Evolutionary conservation across 164 flowering plant species (phyloP).

Genomic region (Stephania cephalantha): DNA sequence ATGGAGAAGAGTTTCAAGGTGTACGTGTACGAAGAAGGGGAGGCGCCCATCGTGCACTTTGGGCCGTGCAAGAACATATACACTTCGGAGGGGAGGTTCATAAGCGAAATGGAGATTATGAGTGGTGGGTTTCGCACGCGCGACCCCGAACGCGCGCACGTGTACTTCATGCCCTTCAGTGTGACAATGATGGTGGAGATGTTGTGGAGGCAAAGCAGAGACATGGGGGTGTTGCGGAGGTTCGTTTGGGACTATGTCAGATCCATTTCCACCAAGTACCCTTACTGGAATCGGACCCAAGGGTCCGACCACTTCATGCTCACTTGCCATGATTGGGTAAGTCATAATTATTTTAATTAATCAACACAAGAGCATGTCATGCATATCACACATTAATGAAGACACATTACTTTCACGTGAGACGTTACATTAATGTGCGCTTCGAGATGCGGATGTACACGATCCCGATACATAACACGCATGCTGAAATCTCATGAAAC

Average conservation of each 20-base stretch:
- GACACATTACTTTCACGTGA: too few species aligned
- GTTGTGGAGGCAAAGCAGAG: constrained; percentile 33
- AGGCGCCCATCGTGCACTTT: constrained; percentile 49
- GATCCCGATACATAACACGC: too few species aligned
- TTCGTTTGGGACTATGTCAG: constrained; percentile 50
- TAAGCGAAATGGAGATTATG: constrained; percentile 52
- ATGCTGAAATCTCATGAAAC: too few species aligned
- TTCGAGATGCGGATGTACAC: too few species aligned
- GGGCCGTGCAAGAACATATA: constrained; percentile 79
- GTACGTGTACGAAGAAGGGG: constrained; percentile 66
- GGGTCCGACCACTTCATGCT: constrained; percentile 87
- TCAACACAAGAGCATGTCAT: too few species aligned
- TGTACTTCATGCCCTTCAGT: constrained; percentile 67
- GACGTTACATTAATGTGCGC: too few species aligned
- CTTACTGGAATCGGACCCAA: constrained; percentile 65
- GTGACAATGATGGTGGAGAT: constrained; percentile 49
- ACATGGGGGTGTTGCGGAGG: constrained; percentile 27
- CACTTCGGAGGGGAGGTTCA: constrained; percentile 66
- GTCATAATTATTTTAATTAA: too few species aligned
- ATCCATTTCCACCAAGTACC: constrained; percentile 49
- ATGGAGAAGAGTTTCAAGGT: constrained; percentile 73
- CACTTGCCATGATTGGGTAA: constrained; percentile 89
- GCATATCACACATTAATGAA: too few species aligned
- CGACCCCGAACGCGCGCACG: constrained; percentile 37
- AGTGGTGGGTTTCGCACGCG: constrained; percentile 29